Conservation (phyloP, 2,329 filamentous ascomycete species). For the Ophiostoma australiae region DNA sequence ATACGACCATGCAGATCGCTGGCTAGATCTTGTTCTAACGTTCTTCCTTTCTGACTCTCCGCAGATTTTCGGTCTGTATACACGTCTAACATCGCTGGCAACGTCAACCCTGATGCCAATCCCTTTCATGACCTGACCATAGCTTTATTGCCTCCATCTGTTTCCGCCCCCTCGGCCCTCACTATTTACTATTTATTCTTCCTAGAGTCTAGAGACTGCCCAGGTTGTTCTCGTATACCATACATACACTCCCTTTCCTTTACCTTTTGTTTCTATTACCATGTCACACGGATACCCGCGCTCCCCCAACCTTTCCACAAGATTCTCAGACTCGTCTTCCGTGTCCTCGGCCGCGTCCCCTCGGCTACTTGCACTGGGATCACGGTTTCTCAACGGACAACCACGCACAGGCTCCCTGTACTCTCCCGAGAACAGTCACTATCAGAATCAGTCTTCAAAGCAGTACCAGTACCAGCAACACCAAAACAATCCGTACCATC, state of each 20-base stretch:
- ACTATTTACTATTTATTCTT: background rate
- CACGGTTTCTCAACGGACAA: constrained; percentile 15
- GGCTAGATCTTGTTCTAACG: background rate
- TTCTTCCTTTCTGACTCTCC: background rate
- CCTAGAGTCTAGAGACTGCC: background rate
- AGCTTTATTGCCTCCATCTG: constrained; percentile 1
- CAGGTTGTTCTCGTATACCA: background rate
- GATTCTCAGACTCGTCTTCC: constrained; percentile 60
- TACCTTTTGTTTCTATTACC: constrained; percentile 34
- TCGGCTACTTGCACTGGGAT: constrained; percentile 38
- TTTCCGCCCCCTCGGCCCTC: background rate
- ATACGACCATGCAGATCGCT: background rate
- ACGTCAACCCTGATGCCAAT: background rate
- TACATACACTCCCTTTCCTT: background rate
- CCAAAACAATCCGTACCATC: constrained; percentile 16
- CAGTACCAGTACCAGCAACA: constrained; percentile 18
- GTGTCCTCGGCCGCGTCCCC: constrained; percentile 59
- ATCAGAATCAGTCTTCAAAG: constrained; percentile 3
- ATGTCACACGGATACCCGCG: constrained; percentile 55
- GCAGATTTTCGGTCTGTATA: background rate
- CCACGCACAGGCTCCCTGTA: constrained; percentile 20
- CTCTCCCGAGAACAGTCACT: constrained; percentile 27
- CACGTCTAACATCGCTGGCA: background rate
- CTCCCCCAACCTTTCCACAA: constrained; percentile 57
- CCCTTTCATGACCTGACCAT: background rate